A percentile compares a stretch with the other conserved stretches of the same genome.
Evolutionary conservation across 208 protist species (phyloP).

Genomic region (Leishmania martiniquensis): DNA sequence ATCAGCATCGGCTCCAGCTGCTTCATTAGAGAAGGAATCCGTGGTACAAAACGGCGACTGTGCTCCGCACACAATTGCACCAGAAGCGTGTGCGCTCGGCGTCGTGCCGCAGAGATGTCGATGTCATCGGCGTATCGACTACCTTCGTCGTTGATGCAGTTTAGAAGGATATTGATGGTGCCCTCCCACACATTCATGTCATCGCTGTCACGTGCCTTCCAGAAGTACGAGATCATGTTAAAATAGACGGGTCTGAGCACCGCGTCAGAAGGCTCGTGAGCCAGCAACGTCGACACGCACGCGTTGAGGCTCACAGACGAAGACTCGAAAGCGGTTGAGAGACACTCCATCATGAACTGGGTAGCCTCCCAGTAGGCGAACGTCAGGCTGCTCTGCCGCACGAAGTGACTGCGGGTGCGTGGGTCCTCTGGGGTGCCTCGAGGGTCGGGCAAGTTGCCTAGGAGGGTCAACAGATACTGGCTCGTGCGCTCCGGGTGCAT

Average conservation of each 20-base stretch:
- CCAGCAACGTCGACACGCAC: conserved; percentile 50
- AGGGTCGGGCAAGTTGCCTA: conserved; percentile 50
- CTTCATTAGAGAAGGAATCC: conserved; percentile 27
- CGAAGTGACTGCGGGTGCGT: conserved; percentile 60
- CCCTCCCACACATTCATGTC: conserved; percentile 67
- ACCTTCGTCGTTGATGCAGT: conserved; percentile 40
- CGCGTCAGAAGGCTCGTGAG: conserved; percentile 53
- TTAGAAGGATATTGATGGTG: conserved; percentile 60
- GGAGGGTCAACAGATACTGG: conserved; percentile 46
- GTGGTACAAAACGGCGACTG: conserved; percentile 25
- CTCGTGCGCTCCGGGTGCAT: conserved; percentile 54
- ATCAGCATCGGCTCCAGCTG: conserved; percentile 61
- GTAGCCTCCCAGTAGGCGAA: conserved; percentile 72
- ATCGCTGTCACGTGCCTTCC: conserved; percentile 49
- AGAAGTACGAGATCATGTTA: conserved; percentile 86
- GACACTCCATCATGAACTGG: conserved; percentile 72
- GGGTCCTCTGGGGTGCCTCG: conserved; percentile 56
- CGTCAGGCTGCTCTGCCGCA: conserved; percentile 75
- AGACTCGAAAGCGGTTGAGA: conserved; percentile 61
- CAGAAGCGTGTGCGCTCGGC: conserved; percentile 62
- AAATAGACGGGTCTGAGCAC: conserved; percentile 82
- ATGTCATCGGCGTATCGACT: conserved; percentile 20
- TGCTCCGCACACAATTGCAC: conserved; percentile 41
- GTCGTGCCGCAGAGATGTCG: conserved; percentile 46
- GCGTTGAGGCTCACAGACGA: conserved; percentile 46